Conservation (phyloP, 2,329 filamentous ascomycete species). For the Ophiostoma pallidulum region DNA sequence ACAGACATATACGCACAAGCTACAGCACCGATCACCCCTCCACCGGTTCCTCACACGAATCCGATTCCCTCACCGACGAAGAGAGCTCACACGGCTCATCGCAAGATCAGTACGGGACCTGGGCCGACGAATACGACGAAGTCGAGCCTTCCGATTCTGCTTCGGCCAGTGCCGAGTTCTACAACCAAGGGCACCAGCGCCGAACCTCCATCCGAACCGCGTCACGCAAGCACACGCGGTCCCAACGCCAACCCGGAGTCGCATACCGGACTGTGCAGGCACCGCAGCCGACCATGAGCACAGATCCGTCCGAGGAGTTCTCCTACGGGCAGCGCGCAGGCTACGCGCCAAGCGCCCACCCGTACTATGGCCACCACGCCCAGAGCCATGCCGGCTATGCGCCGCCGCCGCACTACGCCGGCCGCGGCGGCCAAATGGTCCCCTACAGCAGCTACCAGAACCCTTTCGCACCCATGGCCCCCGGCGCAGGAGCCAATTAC, state of each 20-base stretch:
- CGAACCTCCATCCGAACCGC: slow-evolving; percentile 30
- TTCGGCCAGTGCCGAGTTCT: slow-evolving; percentile 33
- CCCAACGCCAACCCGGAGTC: slow-evolving; percentile 20
- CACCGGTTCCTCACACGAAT: slow-evolving; percentile 19
- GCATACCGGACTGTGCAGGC: slow-evolving; percentile 23
- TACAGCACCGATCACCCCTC: slow-evolving; percentile 17
- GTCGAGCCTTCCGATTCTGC: slow-evolving; percentile 51
- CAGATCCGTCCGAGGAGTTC: slow-evolving; percentile 57
- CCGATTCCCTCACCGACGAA: slow-evolving; percentile 25
- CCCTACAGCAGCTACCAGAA: slow-evolving; percentile 34
- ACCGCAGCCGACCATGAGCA: slow-evolving; percentile 45
- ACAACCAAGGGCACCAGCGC: slow-evolving; percentile 21
- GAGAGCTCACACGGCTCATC: slow-evolving; percentile 29
- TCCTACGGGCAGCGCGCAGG: slow-evolving; percentile 27
- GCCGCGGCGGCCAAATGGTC: slow-evolving; percentile 33
- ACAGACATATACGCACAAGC: slow-evolving; percentile 11
- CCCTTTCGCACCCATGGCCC: slow-evolving; percentile 36
- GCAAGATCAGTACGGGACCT: slow-evolving; percentile 23
- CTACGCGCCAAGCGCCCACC: slow-evolving; percentile 21
- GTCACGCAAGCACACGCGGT: slow-evolving; percentile 26
- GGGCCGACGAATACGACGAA: slow-evolving; percentile 35
- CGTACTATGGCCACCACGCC: slow-evolving; percentile 29
- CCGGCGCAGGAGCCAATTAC: slow-evolving; percentile 30
- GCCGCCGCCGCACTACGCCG: slow-evolving; percentile 27
- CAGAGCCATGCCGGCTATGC: slow-evolving; percentile 40